Evolutionary conservation across 371 early-diverging fungal genomes (phyloP).

Genomic region (Saksenaea oblongispora): DNA sequence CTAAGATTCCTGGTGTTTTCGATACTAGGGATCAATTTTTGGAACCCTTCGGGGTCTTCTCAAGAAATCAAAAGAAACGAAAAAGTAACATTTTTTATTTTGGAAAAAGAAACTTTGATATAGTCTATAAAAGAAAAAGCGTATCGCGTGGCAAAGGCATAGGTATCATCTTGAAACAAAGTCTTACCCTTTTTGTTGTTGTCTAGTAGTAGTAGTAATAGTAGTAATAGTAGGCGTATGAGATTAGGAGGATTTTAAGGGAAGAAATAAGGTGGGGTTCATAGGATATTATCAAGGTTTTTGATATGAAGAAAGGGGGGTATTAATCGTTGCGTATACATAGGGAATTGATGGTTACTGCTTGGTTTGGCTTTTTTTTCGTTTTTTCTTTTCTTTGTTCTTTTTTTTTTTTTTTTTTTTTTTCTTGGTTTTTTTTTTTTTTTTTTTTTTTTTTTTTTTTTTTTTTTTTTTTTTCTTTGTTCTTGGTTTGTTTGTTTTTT

Average conservation of each 20-base stretch:
- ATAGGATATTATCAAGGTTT: neutral
- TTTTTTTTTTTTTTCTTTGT: too few relatives aligned
- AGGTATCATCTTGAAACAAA: conserved; percentile 4
- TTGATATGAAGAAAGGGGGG: neutral
- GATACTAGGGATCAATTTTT: conserved; percentile 12
- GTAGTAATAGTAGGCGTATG: too few relatives aligned
- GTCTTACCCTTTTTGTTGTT: conserved; percentile 1
- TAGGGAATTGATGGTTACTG: neutral
- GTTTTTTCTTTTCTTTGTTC: too few relatives aligned
- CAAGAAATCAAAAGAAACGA: conserved; percentile 4
- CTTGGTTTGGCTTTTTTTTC: too few relatives aligned
- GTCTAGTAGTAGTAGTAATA: too few relatives aligned
- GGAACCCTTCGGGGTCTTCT: conserved; percentile 9
- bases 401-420: too few relatives aligned
- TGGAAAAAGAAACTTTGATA: conserved; percentile 4
- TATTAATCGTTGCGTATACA: conserved; percentile 3
- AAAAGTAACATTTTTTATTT: neutral
- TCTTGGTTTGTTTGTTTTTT: too few relatives aligned
- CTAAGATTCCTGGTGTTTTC: neutral
- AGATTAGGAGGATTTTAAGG: neutral
- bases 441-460: too few relatives aligned
- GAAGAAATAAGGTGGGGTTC: neutral
- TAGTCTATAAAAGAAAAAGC: neutral
- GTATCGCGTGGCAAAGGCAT: conserved; percentile 5
- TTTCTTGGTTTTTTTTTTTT: neutral